A percentile compares a stretch with the other conserved stretches of the same genome.
Evolutionary conservation across 2,329 filamentous ascomycete genomes (phyloP).

Genomic region (Hirsutella rhossiliensis): DNA sequence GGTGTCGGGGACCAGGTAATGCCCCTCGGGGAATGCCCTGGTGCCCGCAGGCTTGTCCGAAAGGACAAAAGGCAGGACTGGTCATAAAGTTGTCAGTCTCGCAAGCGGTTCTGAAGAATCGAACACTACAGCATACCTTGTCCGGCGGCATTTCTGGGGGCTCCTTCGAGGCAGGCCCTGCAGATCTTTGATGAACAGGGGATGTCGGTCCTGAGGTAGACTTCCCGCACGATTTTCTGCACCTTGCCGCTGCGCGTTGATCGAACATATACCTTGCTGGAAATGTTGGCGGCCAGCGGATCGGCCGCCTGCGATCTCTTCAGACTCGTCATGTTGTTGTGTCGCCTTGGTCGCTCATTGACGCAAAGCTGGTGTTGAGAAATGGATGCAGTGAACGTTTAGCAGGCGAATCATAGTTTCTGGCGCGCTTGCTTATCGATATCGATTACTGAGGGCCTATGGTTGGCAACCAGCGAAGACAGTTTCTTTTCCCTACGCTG

Average conservation of each 20-base stretch:
- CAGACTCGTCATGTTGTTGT: constrained; percentile 48
- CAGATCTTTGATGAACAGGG: constrained; percentile 92
- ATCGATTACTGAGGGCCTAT: constrained; percentile 1
- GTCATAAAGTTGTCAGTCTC: constrained; percentile 3
- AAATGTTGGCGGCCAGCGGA: constrained; percentile 58
- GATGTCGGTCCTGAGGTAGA: constrained; percentile 93
- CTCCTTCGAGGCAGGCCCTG: constrained; percentile 57
- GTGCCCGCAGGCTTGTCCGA: constrained; percentile 82
- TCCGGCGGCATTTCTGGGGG: constrained; percentile 68
- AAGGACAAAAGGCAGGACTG: constrained; percentile 73
- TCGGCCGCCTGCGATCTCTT: constrained; percentile 44
- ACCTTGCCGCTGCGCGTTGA: constrained; percentile 95
- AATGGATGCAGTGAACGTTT: constrained; percentile 8
- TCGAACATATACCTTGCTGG: constrained; percentile 90
- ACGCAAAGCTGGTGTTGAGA: constrained; percentile 4
- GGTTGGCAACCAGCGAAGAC: not conserved
- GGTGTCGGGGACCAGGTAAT: constrained; percentile 92
- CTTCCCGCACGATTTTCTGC: constrained; percentile 94
- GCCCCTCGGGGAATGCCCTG: constrained; percentile 69
- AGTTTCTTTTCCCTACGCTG: too few species aligned
- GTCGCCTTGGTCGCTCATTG: not conserved
- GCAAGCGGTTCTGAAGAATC: too few species aligned
- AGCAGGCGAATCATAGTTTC: constrained; percentile 10
- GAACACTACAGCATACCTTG: constrained; percentile 41
- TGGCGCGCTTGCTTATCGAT: constrained; percentile 19